A percentile compares a stretch with the other conserved stretches of the same genome.
These are phyloP conservation scores for Aureobasidium vineae DNA, from an alignment of 2,329 filamentous ascomycete genomes.

Conservation along the genomic window DNA sequence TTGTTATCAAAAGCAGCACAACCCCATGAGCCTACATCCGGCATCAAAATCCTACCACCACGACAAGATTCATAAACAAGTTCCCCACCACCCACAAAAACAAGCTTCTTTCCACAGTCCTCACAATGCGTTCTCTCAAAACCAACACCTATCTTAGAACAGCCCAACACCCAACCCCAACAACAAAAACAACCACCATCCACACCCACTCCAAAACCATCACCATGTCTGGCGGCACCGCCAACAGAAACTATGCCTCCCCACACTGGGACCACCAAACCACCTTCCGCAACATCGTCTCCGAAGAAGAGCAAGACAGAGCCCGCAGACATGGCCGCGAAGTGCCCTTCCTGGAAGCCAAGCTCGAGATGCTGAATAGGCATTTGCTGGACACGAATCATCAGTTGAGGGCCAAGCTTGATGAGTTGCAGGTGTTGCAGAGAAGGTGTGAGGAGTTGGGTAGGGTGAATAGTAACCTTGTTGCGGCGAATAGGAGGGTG, in stretches of 20 bases:
- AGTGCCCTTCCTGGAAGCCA: not conserved
- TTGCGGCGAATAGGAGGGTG: not conserved
- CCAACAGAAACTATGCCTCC: not conserved
- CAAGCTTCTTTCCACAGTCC: not conserved
- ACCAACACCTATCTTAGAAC: not conserved
- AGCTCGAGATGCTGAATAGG: not conserved
- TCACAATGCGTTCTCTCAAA: not conserved
- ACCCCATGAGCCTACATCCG: not conserved
- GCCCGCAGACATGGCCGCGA: constrained; percentile 2
- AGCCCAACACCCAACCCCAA: not conserved
- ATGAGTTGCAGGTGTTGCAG: not conserved
- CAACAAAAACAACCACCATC: not conserved
- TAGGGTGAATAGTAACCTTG: not conserved
- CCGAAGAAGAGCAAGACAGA: not conserved
- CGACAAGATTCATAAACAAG: not conserved
- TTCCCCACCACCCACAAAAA: not conserved
- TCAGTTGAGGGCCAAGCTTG: not conserved
- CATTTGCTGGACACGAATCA: constrained; percentile 11
- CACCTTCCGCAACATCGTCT: constrained; percentile 7
- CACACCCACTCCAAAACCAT: not conserved
- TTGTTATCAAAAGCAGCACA: not conserved
- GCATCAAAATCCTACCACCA: not conserved
- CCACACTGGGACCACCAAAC: not conserved
- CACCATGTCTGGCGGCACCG: not conserved
- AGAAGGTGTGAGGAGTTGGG: not conserved